Base-by-base conservation (phyloP, 2,329 filamentous ascomycete species). In the Phialophora tarda region DNA sequence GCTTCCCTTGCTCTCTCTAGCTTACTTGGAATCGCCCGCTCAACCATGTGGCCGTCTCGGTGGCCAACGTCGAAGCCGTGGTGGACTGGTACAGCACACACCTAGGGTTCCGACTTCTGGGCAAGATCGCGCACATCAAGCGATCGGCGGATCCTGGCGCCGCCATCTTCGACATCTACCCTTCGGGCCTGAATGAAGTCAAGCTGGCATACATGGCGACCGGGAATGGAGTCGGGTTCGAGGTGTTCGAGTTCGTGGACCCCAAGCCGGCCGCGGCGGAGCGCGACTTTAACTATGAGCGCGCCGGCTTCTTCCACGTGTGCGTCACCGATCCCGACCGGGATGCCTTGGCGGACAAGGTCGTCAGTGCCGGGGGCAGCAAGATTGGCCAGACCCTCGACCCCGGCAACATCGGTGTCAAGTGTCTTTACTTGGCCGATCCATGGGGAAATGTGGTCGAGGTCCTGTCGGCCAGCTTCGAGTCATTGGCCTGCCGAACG, bases 131-230 rank as follows among this genome's bases (percentile, higher is more conserved):
- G 74, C 75, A 3, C 73, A 75, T 0, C 76, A 78, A 17, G 68
- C 75, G 47, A 63, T 78, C 67, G 61, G 77, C 70, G 67, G 78
- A 73, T 71, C 80, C 75, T 83, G 30, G 58, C 84, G 73, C 78
- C 82, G 66, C 78, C 80, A 77, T 82, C 72, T 72, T 67, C 59
- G 32, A 57, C 56, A 74, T 77, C 66, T 77, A 77, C 69, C 70
- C 67, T 21, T 62, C 55, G 28, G 63, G 60, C n/a, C 72, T 77
- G 11, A 68, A 74, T 53, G 70, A 75, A 68, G 74, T 77, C 10
- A 75, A 74, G 47, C 48, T 75, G 48, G 76, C 74, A 2, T 78
- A 69, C 60, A 66, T 78, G 63, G 62, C 70, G 14, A 72, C 74
- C 8, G 75, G 76, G 12, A 78, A 77, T 63, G 72, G 72, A 47